These are phyloP conservation scores for Xylaria sp. DNA, from an alignment of 2,329 filamentous ascomycete genomes.

Conservation along the genomic window DNA sequence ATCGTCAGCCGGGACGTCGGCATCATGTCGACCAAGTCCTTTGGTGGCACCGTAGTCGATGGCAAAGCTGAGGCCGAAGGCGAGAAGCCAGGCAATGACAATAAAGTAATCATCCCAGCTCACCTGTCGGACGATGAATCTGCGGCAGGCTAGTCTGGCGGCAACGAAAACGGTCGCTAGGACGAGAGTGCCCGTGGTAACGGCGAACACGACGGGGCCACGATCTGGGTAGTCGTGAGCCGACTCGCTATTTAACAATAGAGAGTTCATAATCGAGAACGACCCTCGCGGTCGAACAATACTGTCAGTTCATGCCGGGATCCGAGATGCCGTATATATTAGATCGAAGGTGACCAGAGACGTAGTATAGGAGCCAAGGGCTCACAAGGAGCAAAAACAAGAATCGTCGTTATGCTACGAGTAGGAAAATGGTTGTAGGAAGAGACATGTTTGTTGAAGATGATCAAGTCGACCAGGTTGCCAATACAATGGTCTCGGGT, in stretches of 20 bases:
- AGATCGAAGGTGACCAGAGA: background rate
- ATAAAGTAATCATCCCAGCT: conserved; percentile 86
- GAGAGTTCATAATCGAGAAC: conserved; percentile 42
- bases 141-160: conserved; percentile 77
- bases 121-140: conserved; percentile 76
- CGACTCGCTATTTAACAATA: conserved; percentile 37
- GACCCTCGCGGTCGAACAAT: conserved; percentile 39
- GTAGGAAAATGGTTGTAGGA: conserved; percentile 15
- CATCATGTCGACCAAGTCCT: conserved; percentile 76
- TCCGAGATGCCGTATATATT: conserved; percentile 20
- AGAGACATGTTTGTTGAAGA: conserved; percentile 35
- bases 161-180: conserved; percentile 80
- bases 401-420: conserved; percentile 24
- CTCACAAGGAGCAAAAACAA: conserved; percentile 28
- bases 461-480: conserved; percentile 11
- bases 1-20: conserved; percentile 64
- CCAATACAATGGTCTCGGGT: conserved; percentile 15
- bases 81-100: conserved; percentile 78
- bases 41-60: conserved; percentile 72
- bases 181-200: conserved; percentile 75
- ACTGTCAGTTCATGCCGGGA: conserved; percentile 45
- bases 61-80: conserved; percentile 73
- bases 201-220: conserved; percentile 72
- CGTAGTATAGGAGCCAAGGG: conserved; percentile 1
- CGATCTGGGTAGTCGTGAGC: conserved; percentile 54